phyloP scores from a whole-genome alignment of 305 asterid species.

The Fraxinus xanthoxyloides region DNA sequence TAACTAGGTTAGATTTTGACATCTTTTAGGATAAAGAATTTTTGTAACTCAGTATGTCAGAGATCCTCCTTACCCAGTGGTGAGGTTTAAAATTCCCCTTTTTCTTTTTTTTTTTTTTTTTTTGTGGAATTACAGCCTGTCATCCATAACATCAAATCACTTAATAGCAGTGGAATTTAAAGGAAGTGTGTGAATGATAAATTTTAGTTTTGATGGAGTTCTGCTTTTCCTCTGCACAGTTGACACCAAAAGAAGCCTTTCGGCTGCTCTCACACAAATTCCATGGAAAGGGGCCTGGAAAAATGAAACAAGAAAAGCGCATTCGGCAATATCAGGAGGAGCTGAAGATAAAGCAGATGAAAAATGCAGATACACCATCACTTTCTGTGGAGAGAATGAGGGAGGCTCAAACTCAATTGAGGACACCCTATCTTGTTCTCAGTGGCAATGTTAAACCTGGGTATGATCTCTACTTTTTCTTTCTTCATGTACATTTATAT shows the following conservation, averaged over 20 bases:
- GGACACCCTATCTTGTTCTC: conserved; percentile 74
- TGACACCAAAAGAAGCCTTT: conserved; percentile 94
- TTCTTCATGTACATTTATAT: conserved; percentile 14
- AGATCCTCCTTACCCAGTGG: background rate
- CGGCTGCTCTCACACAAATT: conserved; percentile 85
- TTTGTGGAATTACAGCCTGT: background rate
- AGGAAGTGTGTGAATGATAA: background rate
- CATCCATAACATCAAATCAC: background rate
- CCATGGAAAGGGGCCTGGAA: conserved; percentile 97
- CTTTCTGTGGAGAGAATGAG: conserved; percentile 87
- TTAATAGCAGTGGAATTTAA: background rate
- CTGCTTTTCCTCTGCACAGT: conserved; percentile 33
- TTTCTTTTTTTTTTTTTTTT: background rate
- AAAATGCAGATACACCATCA: conserved; percentile 90
- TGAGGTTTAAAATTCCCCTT: background rate
- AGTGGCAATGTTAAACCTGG: conserved; percentile 87
- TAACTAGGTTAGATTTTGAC: background rate
- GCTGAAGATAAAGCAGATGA: conserved; percentile 88
- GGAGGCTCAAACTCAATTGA: conserved; percentile 75
- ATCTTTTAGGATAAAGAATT: background rate
- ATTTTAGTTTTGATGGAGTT: conserved; percentile 12
- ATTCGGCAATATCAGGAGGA: conserved; percentile 88
- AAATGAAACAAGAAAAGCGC: conserved; percentile 90
- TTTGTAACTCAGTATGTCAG: background rate
- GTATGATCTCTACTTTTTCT: conserved; percentile 38